Evolutionary conservation across 2,329 filamentous ascomycete genomes (phyloP).

Genomic region (Xylaria sp.): DNA sequence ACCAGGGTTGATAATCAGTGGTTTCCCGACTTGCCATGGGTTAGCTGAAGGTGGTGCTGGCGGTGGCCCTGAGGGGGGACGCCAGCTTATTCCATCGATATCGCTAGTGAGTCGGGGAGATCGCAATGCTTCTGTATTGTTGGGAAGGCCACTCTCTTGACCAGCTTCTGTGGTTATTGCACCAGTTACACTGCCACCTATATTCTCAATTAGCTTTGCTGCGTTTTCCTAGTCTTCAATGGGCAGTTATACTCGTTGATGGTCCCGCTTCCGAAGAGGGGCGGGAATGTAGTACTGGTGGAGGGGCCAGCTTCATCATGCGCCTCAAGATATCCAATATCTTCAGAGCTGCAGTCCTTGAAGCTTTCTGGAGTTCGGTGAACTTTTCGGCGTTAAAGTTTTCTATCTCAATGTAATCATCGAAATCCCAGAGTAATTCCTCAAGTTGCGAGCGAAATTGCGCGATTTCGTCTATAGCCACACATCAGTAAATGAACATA

Average conservation of each 20-base stretch:
- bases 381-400: conserved; percentile 59
- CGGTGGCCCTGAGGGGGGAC: conserved; percentile 37
- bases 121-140: conserved; percentile 20
- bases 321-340: conserved; percentile 58
- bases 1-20: conserved; percentile 27
- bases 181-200: conserved; percentile 34
- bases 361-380: conserved; percentile 53
- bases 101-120: conserved; percentile 25
- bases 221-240: conserved; percentile 29
- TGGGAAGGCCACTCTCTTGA: conserved; percentile 32
- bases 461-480: conserved; percentile 54
- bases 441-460: conserved; percentile 54
- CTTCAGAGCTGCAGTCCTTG: conserved; percentile 54
- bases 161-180: conserved; percentile 36
- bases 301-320: conserved; percentile 59
- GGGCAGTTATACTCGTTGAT: conserved; percentile 34
- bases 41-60: conserved; percentile 48
- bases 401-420: conserved; percentile 57
- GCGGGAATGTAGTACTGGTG: conserved; percentile 25
- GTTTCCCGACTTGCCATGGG: conserved; percentile 49
- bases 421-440: conserved; percentile 62
- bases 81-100: conserved; percentile 35
- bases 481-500: conserved; percentile 14
- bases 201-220: conserved; percentile 36
- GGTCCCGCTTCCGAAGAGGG: conserved; percentile 29